Evolutionary conservation across 1,284 basidiomycete species (phyloP), one percentile per base, ranked within the genome.

Genomic region (Athelia sp.): DNA sequence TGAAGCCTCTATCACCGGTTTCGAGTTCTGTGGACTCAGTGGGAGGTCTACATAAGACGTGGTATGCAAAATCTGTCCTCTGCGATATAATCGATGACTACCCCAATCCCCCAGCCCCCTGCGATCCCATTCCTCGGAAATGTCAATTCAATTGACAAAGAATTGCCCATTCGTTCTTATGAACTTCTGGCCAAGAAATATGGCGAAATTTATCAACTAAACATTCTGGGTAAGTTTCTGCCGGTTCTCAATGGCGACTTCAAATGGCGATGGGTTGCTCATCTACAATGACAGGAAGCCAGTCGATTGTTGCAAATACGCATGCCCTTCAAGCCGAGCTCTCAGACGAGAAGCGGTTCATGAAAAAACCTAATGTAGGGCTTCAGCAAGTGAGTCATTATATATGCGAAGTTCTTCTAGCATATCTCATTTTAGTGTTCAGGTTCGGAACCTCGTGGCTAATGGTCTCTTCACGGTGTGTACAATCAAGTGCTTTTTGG

Each of bases 111-210:
- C 31, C 68, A 68, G 42, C 75, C 74, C 15, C 72, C 70, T 15
- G 58, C 64, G 3, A 58, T 74, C 35, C 74, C 74, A 4, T 67
- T 76, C 56, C 54, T 78, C 29, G 76, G 76, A n/a, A 76, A 78
- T 64, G 57, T 67, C 47, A 60, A 64, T 1, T 52, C 58, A 6
- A 59, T 74, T 43, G 71, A 74, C 49, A 62, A 53, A 34, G 71
- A 73, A 17, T 58, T 73, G n/a, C 72, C 72, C 0, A 52, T 66
- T 18, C 62, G 57, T 32, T 71, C 72, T 1, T 70, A 74, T 49
- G 53, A 52, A 22, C 66, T 72, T 9, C 67, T 78, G 23, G 65
- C 70, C 4, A 63, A 72, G 50, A 67, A 70, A 47, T 76, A 75
- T 55, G 75, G 76, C 26, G 72, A 74, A 50, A 75, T 78, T 29